Conservation (phyloP, 176 grass and related monocot genomes). For the Musa schizocarpa region DNA sequence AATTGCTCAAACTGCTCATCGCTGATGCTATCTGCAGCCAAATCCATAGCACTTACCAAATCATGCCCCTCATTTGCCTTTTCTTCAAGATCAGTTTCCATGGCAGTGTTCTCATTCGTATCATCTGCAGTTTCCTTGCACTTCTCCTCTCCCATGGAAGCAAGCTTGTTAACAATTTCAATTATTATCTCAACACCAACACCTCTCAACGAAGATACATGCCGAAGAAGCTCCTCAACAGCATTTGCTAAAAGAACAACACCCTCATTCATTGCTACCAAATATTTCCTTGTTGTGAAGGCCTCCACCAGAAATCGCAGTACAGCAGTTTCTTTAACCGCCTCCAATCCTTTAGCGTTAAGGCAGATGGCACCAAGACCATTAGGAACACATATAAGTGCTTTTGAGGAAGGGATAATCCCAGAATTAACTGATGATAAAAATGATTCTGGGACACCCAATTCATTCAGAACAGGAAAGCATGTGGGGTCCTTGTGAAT, state of each 20-base stretch:
- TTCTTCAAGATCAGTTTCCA: slow-evolving; percentile 84
- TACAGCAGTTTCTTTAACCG: slow-evolving; percentile 72
- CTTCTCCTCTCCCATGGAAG: slow-evolving; percentile 39
- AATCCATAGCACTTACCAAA: slow-evolving; percentile 68
- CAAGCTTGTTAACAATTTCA: slow-evolving; percentile 82
- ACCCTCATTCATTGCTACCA: slow-evolving; percentile 92
- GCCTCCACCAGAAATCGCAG: slow-evolving; percentile 68
- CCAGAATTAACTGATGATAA: slow-evolving; percentile 70
- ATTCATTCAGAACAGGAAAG: slow-evolving; percentile 76
- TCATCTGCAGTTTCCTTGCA: slow-evolving; percentile 32
- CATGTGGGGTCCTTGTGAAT: slow-evolving; percentile 98
- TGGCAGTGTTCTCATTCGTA: slow-evolving; percentile 60
- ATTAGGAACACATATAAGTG: slow-evolving; percentile 92
- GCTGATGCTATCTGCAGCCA: slow-evolving; percentile 40
- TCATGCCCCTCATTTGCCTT: slow-evolving; percentile 46
- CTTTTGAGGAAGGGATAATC: slow-evolving; percentile 77
- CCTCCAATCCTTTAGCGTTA: slow-evolving; percentile 75
- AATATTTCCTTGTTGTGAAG: slow-evolving; percentile 85
- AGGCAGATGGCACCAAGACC: slow-evolving; percentile 95
- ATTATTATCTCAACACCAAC: slow-evolving; percentile 94
- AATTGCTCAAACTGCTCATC: slow-evolving; percentile 90
- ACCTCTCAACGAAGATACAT: slow-evolving; percentile 83
- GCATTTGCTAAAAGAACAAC: slow-evolving; percentile 98
- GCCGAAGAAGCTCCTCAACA: slow-evolving; percentile 89
- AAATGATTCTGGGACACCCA: slow-evolving; percentile 88